A percentile compares a stretch with the other conserved stretches of the same genome.
Conservation (phyloP, 2,329 filamentous ascomycete species). For the Daldinia sp. region DNA sequence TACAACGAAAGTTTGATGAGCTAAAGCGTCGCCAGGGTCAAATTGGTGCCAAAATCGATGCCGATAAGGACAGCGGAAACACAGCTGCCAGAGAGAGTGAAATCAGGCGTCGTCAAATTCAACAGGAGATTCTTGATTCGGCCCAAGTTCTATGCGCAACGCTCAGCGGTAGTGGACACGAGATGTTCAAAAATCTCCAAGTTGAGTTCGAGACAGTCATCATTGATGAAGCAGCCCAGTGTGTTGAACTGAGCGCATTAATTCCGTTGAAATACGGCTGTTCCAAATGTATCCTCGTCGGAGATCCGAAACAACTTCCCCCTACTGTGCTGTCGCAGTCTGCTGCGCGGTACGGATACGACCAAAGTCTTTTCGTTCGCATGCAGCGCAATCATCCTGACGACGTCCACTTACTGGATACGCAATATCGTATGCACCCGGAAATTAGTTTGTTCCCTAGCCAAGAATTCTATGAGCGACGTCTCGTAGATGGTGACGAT, state of each 20-base stretch:
- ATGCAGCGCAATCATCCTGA: conserved; percentile 94
- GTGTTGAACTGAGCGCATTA: conserved; percentile 93
- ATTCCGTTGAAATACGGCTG: conserved; percentile 98
- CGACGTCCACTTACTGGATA: conserved; percentile 93
- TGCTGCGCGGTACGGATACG: conserved; percentile 90
- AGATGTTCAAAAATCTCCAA: conserved; percentile 93
- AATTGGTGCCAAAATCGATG: conserved; percentile 85
- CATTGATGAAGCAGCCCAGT: conserved; percentile 97
- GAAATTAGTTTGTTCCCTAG: conserved; percentile 94
- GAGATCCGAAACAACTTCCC: conserved; percentile 96
- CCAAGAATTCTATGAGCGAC: conserved; percentile 88
- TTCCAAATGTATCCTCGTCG: conserved; percentile 94
- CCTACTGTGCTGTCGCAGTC: conserved; percentile 95
- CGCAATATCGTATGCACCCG: conserved; percentile 99
- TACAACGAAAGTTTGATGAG: conserved; percentile 80
- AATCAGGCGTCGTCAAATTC: conserved; percentile 81
- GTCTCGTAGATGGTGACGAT: conserved; percentile 81
- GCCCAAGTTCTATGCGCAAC: conserved; percentile 96
- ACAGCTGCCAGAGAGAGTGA: conserved; percentile 84
- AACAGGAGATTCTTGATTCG: conserved; percentile 89
- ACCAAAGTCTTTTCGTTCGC: conserved; percentile 96
- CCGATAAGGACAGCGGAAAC: conserved; percentile 84
- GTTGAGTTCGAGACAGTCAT: conserved; percentile 99
- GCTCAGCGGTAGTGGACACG: conserved; percentile 92
- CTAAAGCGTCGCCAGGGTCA: conserved; percentile 78